phyloP scores from a whole-genome alignment of 495 filamentous ascomycete genomes.

The Hypoxylon fragiforme region DNA sequence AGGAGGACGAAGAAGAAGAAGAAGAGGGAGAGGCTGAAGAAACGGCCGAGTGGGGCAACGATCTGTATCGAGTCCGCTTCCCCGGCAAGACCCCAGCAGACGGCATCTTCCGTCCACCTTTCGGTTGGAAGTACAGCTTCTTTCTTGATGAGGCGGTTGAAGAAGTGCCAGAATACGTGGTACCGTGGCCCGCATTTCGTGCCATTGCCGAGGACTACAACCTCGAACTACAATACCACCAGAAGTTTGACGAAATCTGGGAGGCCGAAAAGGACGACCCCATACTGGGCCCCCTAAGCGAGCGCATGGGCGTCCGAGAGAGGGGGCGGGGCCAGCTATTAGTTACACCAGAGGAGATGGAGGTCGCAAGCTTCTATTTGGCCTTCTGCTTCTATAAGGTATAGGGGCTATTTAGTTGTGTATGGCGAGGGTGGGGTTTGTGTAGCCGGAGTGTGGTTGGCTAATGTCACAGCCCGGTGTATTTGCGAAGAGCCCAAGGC shows the following conservation, averaged over 20 bases:
- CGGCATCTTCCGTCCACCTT: conserved; percentile 86
- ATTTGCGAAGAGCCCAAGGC: too few species aligned
- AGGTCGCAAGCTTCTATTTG: conserved; percentile 87
- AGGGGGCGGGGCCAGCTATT: conserved; percentile 65
- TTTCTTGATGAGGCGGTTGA: conserved; percentile 94
- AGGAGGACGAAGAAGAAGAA: conserved; percentile 47
- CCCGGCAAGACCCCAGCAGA: conserved; percentile 77
- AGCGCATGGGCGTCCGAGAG: conserved; percentile 89
- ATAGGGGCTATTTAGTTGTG: too few species aligned
- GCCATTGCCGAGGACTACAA: conserved; percentile 94
- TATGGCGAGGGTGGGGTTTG: too few species aligned
- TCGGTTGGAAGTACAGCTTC: conserved; percentile 97
- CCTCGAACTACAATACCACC: conserved; percentile 89
- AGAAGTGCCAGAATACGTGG: conserved; percentile 95
- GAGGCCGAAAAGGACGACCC: conserved; percentile 81
- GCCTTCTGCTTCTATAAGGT: conserved; percentile 95
- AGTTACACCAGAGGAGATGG: conserved; percentile 81
- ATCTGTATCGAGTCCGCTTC: conserved; percentile 86
- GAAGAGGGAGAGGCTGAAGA: conserved; percentile 58
- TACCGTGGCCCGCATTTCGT: conserved; percentile 97
- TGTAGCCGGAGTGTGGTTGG: too few species aligned
- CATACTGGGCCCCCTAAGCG: conserved; percentile 78
- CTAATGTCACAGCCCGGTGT: too few species aligned
- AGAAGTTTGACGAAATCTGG: conserved; percentile 88
- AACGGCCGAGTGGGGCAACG: conserved; percentile 84